Base-by-base conservation (phyloP, 2,329 filamentous ascomycete species). In the Neofusicoccum sp. region DNA sequence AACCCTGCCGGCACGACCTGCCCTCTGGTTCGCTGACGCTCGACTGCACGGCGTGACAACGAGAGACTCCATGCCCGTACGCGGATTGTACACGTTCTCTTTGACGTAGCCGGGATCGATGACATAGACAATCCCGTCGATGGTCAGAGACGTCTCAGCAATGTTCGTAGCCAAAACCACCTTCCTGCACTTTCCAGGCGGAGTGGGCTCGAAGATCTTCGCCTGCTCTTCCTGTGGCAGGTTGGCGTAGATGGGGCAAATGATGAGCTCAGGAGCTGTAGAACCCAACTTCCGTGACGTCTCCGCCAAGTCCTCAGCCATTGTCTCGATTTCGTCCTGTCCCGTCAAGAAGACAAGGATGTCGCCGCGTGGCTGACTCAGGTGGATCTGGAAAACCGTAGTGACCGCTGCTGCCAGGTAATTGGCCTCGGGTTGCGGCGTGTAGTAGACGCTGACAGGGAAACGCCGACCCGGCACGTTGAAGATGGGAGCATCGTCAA, bases 121-220 rank as follows among this genome's bases (percentile, higher is more conserved):
- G 39, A 98, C 95, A 74, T 96, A 97, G 7, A 94, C 90, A 64
- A 98, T 96, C 14, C 93, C 94, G 73, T 98, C 93, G 64, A 99
- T 97, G 0, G 95, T 99, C 71, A 99, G 79, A 81, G 88, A 93
- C 0, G 95, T 99, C 76, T 99, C 95, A 2, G 95, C 95, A 75
- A 99, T 98, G 73, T 99, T 99, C 2, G 95, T 98, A 0, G 94
- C 93, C 41, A 98, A 79, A 0, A 99, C 92, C 0, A 98, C 92
- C 74, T 98, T 99, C 33, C 95, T 86, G 0, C 91, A 89, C 16
- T 89, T 89, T 16, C 62, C 62, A 0, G 89, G 86, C 0, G 95
- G 94, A 0, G 94, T 96, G 0, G 93, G 93, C 70, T 97, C 92
- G 71, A 99, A 99, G 67, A 98, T 97, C 74, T 94, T 94, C 52